Percentiles rank a stretch among this genome's conserved stretches.
phyloP scores from a whole-genome alignment of 2,329 filamentous ascomycete species.

The Microcyclosporella mali region DNA sequence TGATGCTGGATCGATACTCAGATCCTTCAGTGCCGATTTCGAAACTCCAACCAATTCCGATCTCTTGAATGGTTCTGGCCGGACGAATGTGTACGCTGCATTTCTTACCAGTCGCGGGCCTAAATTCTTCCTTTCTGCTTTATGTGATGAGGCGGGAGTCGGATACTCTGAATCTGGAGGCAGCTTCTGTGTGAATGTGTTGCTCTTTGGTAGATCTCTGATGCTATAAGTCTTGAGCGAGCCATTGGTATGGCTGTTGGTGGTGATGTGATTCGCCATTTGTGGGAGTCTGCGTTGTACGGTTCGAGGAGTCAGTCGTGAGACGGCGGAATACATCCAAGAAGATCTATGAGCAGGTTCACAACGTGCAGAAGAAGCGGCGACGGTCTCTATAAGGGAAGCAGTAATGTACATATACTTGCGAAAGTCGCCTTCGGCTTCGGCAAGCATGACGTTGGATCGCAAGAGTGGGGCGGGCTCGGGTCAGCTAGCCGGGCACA shows the following conservation, averaged over 20 bases:
- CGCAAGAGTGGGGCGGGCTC: too few species aligned
- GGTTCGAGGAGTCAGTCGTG: slow-evolving; percentile 13
- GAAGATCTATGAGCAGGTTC: not conserved
- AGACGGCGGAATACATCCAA: slow-evolving; percentile 18
- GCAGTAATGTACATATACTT: slow-evolving; percentile 1
- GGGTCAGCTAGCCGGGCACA: too few species aligned
- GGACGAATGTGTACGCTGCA: slow-evolving; percentile 84
- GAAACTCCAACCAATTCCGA: slow-evolving; percentile 80
- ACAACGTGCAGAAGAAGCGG: not conserved
- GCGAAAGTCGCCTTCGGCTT: not conserved
- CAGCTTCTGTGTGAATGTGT: slow-evolving; percentile 58
- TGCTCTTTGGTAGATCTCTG: slow-evolving; percentile 56
- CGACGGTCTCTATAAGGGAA: slow-evolving; percentile 2
- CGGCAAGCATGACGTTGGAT: too few species aligned
- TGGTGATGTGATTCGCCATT: slow-evolving; percentile 40
- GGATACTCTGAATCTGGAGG: slow-evolving; percentile 73
- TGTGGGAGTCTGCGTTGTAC: slow-evolving; percentile 32
- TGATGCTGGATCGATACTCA: slow-evolving; percentile 68
- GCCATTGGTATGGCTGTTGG: slow-evolving; percentile 21
- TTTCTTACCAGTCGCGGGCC: slow-evolving; percentile 75
- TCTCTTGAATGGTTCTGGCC: slow-evolving; percentile 65
- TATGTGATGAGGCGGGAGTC: slow-evolving; percentile 74
- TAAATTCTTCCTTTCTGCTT: slow-evolving; percentile 69
- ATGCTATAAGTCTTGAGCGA: slow-evolving; percentile 34
- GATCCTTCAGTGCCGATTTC: slow-evolving; percentile 66